Base-by-base conservation (phyloP, 257 asterid species). In the Cordia subcordata region DNA sequence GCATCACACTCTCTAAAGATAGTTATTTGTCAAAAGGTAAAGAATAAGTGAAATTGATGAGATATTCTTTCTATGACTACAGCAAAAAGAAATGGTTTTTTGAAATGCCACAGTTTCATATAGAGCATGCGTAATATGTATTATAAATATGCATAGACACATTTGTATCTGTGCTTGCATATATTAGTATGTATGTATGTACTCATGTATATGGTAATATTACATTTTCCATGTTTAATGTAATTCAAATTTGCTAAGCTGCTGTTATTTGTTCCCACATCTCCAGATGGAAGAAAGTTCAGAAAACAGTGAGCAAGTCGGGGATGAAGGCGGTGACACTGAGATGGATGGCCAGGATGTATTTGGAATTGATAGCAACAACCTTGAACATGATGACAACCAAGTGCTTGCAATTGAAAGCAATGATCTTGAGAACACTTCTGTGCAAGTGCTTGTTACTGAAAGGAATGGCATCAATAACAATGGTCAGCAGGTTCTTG, bases 261-360 rank as follows among this genome's bases (percentile, higher is more conserved):
- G 54, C 23, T 63, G 49, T 20, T 33, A 8, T 21, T 1, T 49
- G 9, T 44, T 47, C 15, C 47, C 17, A 15, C 32, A 14, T 63
- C 39, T 64, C 60, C 65, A 70, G 59, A 64, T 70, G 75, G 75
- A 65, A 39, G 75, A 65, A 65, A 51, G 68, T 60, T 61, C 72
- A 50, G 75, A 63, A 44, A 56, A 20, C 65, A 57, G 72, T 37
- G 72, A 69, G 57, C 75, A 35, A 50, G 38, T 62, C 11, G 66
- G 45, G 66, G 75, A 32, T 64, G 79, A 64, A 62, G 66, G 52
- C 35, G 42, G 69, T 37, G 69, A 69, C 32, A 53, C 49, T 15
- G 71, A 63, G 64, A 53, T 51, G 46, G 68, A 65, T 33, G 57
- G 62, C 42, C 65, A 59, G 23, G 79, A 69, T 60, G 66, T 61